These are phyloP conservation scores for Dictyostelium capitatum DNA, from an alignment of 78 protist genomes.

Conservation along the genomic window DNA sequence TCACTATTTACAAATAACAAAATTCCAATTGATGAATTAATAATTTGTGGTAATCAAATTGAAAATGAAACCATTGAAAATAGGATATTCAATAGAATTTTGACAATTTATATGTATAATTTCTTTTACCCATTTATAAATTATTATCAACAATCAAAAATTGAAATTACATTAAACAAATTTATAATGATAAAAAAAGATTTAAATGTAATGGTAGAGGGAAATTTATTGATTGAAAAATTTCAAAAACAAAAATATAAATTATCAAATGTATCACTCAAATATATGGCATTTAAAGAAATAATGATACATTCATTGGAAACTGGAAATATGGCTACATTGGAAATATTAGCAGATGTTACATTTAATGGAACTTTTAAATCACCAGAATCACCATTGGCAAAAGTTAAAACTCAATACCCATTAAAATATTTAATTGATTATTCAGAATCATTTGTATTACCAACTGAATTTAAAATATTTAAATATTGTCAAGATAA, in stretches of 20 bases:
- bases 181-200: not conserved
- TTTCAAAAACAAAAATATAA: not conserved
- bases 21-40: too few species aligned
- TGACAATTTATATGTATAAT: slow-evolving; percentile 2
- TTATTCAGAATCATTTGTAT: not conserved
- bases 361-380: not conserved
- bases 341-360: not conserved
- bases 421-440: not conserved
- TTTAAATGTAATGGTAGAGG: not conserved
- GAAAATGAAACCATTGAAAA: not conserved
- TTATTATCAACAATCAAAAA: not conserved
- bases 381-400: not conserved
- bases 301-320: not conserved
- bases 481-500: not conserved
- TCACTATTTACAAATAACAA: too few species aligned
- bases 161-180: not conserved
- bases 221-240: not conserved
- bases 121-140: not conserved
- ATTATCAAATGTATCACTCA: not conserved
- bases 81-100: not conserved
- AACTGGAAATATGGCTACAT: not conserved
- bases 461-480: not conserved
- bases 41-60: too few species aligned
- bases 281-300: not conserved
- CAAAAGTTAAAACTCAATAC: too few species aligned